Base-by-base conservation (phyloP, 257 asterid species). In the Solanum ossicruentum region DNA sequence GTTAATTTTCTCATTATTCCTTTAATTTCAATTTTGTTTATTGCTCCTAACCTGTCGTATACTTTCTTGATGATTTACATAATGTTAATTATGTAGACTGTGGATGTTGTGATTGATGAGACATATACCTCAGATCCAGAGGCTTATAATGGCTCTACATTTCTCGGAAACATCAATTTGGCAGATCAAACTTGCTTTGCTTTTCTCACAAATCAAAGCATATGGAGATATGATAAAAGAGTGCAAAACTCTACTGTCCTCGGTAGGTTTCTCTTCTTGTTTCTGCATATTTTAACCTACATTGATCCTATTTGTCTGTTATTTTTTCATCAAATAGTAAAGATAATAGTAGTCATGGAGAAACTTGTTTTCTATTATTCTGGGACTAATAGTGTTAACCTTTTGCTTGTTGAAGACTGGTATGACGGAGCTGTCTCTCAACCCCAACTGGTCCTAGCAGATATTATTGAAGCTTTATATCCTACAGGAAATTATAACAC, bases 41-140 rank as follows among this genome's bases (percentile, higher is more conserved):
- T 75, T 75, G n/a, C 12, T 32, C 26, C 49, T 36, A 17, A 66
- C 51, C 58, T 17, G n/a, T 70, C 78, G 41, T 60, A 16, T 56
- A 5, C 17, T 21, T 80, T 3, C 55, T 3, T 63, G 0, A 81
- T 70, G 3, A 83, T 83, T 79, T 83, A 32, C 21, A 36, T 15
- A 55, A 7, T 65, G 12, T 61, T 61, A 57, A 61, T 52, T 72
- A 15, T 60, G 18, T 85, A 96, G 99, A 95, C 96, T 7, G 90
- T 96, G 36, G 99, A 96, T 80, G 95, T 95, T 87, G 96, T 95
- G 93, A 92, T 96, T 65, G 99, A 95, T 80, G 99, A 94, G 88
- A 95, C 97, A 3, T 89, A 87, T 84, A 84, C 86, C 56, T 70
- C 93, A 12, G 94, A 96, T 85, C 96, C 98, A 5, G 32, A 10